phyloP scores from a whole-genome alignment of 192 early-diverging fungal species.

The Coemansia sp. region DNA sequence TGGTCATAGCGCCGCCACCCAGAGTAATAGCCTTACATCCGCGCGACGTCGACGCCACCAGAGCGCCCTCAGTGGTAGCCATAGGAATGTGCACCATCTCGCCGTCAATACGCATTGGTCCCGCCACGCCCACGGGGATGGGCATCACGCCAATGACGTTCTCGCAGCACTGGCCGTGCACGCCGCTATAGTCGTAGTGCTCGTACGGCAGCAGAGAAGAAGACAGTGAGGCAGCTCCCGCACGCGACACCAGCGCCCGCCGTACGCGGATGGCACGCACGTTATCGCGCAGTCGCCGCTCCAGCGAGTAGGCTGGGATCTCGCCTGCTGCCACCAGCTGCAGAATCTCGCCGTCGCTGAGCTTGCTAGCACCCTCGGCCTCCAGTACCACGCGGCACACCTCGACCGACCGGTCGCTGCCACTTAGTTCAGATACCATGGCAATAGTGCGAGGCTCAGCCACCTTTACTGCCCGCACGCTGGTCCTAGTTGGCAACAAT shows the following conservation, averaged over 20 bases:
- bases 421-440: background rate
- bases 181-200: slow-evolving; percentile 87
- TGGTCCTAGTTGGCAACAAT: background rate
- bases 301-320: slow-evolving; percentile 83
- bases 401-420: slow-evolving; percentile 39
- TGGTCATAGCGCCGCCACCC: slow-evolving; percentile 82
- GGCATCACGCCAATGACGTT: slow-evolving; percentile 95
- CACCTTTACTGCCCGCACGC: background rate
- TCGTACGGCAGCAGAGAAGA: slow-evolving; percentile 72
- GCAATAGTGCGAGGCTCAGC: background rate
- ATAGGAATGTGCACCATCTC: slow-evolving; percentile 85
- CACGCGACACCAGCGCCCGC: slow-evolving; percentile 74
- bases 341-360: slow-evolving; percentile 80
- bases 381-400: slow-evolving; percentile 45
- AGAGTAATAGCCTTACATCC: slow-evolving; percentile 94
- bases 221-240: slow-evolving; percentile 64
- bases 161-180: slow-evolving; percentile 93
- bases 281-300: slow-evolving; percentile 77
- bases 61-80: slow-evolving; percentile 93
- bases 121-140: slow-evolving; percentile 90
- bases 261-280: slow-evolving; percentile 85
- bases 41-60: slow-evolving; percentile 89
- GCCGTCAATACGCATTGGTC: slow-evolving; percentile 83
- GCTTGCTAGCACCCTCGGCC: slow-evolving; percentile 36
- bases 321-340: slow-evolving; percentile 70